Base-by-base conservation (phyloP, 768 basidiomycete species). In the Lentinula aciculospora region DNA sequence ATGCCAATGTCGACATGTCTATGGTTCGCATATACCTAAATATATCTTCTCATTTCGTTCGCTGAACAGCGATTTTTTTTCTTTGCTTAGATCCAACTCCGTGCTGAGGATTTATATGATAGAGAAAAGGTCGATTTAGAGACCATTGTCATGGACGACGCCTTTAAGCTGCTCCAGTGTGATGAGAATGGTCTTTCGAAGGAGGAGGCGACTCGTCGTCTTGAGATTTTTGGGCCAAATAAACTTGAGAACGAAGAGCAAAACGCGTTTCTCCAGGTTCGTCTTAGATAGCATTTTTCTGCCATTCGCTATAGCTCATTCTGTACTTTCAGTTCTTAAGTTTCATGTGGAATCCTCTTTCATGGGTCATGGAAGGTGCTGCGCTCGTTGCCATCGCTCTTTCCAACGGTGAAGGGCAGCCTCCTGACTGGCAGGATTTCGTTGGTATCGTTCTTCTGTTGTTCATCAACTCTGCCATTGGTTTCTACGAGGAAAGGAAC, bases 261-360 rank as follows among this genome's bases (percentile, higher is more conserved):
- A 70, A 96, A 94, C 59, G 72, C 94, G 3, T 81, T 98, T 73
- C 84, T 98, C 31, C 94, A 94, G 81, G 89, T 86, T 67, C 19
- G 69, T 66, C 27, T 13, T 28, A 32, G 56, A 28, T 59, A 6
- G n/a, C 37, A n/a, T 23, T 58, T 37, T 49, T 7, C 44, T 4
- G 47, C 21, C 4, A 51, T 45, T 60, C 55, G 58, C 9, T 15
- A 19, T 34, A 3, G 5, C 23, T 15, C 1, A 39, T 15, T n/a
- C 1, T 12, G 7, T 27, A 19, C 7, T 46, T 32, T 46, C 42
- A 92, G 90, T 94, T 95, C 74, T 76, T 94, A 64, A 86, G 86
- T 70, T 98, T 98, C 83, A 98, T 98, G 96, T 98, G 96, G 96
- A 98, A 98, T 76, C 96, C 96, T 44, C 80, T 98, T 12, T 98